phyloP scores from a whole-genome alignment of 2,329 filamentous ascomycete species.

The Zasmidium angulare region DNA sequence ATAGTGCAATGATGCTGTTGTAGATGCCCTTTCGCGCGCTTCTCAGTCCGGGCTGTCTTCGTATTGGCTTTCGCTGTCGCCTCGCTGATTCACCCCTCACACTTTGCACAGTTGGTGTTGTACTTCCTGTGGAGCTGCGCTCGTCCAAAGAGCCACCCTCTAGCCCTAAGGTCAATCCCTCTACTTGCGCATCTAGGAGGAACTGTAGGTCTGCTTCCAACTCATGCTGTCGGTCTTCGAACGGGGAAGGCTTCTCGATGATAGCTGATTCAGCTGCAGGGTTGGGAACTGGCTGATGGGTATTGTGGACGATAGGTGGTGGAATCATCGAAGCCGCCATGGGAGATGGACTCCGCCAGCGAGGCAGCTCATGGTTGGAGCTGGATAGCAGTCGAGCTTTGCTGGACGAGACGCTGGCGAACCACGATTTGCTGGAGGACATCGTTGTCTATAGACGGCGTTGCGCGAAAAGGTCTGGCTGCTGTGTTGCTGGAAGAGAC shows the following conservation, averaged over 20 bases:
- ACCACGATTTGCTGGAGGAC: slow-evolving; percentile 29
- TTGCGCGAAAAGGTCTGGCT: background rate
- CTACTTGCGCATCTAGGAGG: slow-evolving; percentile 61
- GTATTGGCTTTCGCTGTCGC: slow-evolving; percentile 52
- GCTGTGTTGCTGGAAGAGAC: background rate
- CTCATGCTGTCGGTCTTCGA: slow-evolving; percentile 47
- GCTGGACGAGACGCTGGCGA: slow-evolving; percentile 26
- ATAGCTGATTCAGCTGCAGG: slow-evolving; percentile 38
- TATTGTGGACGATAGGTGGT: slow-evolving; percentile 36
- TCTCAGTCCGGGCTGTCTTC: slow-evolving; percentile 57
- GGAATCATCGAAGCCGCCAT: slow-evolving; percentile 36
- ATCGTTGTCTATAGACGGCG: background rate
- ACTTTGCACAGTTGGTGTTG: slow-evolving; percentile 47
- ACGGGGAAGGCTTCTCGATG: slow-evolving; percentile 44
- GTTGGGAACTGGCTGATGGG: slow-evolving; percentile 18
- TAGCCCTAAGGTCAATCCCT: slow-evolving; percentile 54
- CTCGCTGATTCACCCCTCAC: slow-evolving; percentile 33
- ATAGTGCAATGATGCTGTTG: slow-evolving; percentile 63
- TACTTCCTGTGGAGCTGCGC: slow-evolving; percentile 49
- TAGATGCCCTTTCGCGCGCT: slow-evolving; percentile 66
- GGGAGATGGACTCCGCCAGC: slow-evolving; percentile 35
- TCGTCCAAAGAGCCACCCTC: slow-evolving; percentile 43
- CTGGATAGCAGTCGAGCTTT: slow-evolving; percentile 22
- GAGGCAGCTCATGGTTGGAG: slow-evolving; percentile 30
- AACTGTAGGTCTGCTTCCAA: slow-evolving; percentile 59